phyloP scores from a whole-genome alignment of 805 yeast genomes.

The Saturnispora diversa region DNA sequence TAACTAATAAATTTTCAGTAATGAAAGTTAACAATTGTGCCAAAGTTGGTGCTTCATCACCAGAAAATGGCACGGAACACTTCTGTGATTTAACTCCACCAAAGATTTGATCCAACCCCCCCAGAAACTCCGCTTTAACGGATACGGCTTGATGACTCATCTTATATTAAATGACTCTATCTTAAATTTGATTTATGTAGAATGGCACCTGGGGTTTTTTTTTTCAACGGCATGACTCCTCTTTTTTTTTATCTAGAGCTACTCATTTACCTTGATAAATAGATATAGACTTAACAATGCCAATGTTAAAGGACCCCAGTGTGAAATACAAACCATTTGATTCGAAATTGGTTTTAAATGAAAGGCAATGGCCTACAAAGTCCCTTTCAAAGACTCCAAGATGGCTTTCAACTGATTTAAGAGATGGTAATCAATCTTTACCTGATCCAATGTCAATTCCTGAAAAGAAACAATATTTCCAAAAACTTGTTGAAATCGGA shows the following conservation, averaged over 20 bases:
- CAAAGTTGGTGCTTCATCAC: constrained; percentile 29
- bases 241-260: no score
- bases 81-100: constrained; percentile 47
- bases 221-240: no score
- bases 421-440: constrained; percentile 79
- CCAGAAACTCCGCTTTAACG: constrained; percentile 43
- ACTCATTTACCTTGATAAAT: no score
- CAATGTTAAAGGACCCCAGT: constrained; percentile 51
- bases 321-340: constrained; percentile 52
- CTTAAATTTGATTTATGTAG: background rate
- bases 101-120: constrained; percentile 81
- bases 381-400: constrained; percentile 58
- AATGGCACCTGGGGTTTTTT: no score
- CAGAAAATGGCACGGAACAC: constrained; percentile 33
- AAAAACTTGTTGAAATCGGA: constrained; percentile 61
- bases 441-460: constrained; percentile 82
- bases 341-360: constrained; percentile 43
- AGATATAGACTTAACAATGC: constrained; percentile 13
- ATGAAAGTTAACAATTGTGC: constrained; percentile 52
- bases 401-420: constrained; percentile 75
- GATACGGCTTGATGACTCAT: constrained; percentile 21
- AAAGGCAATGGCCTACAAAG: constrained; percentile 65
- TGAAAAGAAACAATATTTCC: constrained; percentile 67
- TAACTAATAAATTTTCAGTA: constrained; percentile 44
- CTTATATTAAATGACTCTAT: background rate